Conservation (phyloP, 2,329 filamentous ascomycete species). For the Penicillium sp. region DNA sequence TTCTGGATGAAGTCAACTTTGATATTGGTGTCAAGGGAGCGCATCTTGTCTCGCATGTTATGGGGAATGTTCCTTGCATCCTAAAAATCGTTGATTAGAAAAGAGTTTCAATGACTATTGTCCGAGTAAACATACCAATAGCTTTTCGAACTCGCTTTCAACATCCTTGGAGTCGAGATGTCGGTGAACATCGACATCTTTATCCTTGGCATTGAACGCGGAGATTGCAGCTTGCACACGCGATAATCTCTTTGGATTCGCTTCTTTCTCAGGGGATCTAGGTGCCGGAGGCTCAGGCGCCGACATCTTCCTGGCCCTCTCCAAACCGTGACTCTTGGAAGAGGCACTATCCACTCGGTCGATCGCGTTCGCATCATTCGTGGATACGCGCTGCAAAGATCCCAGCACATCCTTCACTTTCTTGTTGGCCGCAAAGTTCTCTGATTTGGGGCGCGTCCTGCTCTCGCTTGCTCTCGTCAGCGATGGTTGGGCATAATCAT, state of each 20-base stretch:
- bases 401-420: slow-evolving; percentile 39
- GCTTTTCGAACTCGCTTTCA: slow-evolving; percentile 63
- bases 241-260: slow-evolving; percentile 49
- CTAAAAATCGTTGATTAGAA: slow-evolving; percentile 47
- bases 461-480: slow-evolving; percentile 40
- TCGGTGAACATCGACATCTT: slow-evolving; percentile 46
- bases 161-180: slow-evolving; percentile 54
- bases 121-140: slow-evolving; percentile 52
- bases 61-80: slow-evolving; percentile 91
- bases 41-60: slow-evolving; percentile 92
- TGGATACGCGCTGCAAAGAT: slow-evolving; percentile 26
- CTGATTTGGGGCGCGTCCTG: slow-evolving; percentile 55
- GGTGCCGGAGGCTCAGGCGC: slow-evolving; percentile 36
- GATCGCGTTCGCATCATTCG: slow-evolving; percentile 20
- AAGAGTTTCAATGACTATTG: not conserved
- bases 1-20: slow-evolving; percentile 95
- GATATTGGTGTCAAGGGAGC: slow-evolving; percentile 80
- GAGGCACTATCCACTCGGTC: slow-evolving; percentile 18
- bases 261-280: slow-evolving; percentile 27
- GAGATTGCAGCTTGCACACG: slow-evolving; percentile 67
- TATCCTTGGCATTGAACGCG: slow-evolving; percentile 58
- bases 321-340: slow-evolving; percentile 14
- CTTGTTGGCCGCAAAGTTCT: slow-evolving; percentile 45
- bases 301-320: slow-evolving; percentile 29
- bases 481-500: slow-evolving; percentile 51